Evolutionary conservation across 2,329 filamentous ascomycete species (phyloP), one percentile per base, ranked within the genome.

Genomic region (Colletotrichum liaoningense): DNA sequence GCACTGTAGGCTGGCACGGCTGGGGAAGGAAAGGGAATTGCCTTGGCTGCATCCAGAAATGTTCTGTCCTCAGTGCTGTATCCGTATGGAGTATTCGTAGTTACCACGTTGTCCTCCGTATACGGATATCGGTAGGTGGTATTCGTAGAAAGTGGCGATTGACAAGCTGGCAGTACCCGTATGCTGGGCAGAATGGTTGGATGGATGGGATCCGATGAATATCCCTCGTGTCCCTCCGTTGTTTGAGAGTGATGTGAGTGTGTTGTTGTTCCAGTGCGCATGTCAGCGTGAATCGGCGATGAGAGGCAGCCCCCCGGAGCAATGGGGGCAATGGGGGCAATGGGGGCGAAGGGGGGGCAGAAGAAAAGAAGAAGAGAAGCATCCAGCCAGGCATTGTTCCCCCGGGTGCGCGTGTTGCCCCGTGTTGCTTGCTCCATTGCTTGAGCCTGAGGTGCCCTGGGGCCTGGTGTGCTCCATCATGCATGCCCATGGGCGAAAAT

Each of bases 141-240:
- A 38, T 38, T 38, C 35, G 38, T 19, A 22, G 57, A 60, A n/a
- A 14, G 38, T 24, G 57, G 28, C 28, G 35, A 38, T 54, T 35
- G 30, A 38, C 49, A 54, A 22, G 46, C 24, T 64, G 62, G 28
- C 19, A 46, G 24, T 42, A 19, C 38, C 14, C 38, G 38, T 42
- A 42, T 42, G 16, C 16, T 42, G 38, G 38, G 38, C 16, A 19
- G 38, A 7, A 42, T 42, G 38, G 38, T 42, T n/a, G 28, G 19
- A 35, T 14, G 33, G 42, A 52, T 38, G 14, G 57, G 35, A 35
- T 19, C 7, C 5, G 24, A 24, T 22, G 35, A 30, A 56, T 28
- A 54, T 59, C 58, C 59, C 38, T 54, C 60, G 67, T 58, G 60
- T 65, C 58, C 52, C 42, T 59, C 42, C 38, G 69, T 24, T 42